A percentile compares a stretch with the other conserved stretches of the same genome.
Conservation (phyloP, 768 basidiomycete genomes). For the Kwoniella sp. region DNA sequence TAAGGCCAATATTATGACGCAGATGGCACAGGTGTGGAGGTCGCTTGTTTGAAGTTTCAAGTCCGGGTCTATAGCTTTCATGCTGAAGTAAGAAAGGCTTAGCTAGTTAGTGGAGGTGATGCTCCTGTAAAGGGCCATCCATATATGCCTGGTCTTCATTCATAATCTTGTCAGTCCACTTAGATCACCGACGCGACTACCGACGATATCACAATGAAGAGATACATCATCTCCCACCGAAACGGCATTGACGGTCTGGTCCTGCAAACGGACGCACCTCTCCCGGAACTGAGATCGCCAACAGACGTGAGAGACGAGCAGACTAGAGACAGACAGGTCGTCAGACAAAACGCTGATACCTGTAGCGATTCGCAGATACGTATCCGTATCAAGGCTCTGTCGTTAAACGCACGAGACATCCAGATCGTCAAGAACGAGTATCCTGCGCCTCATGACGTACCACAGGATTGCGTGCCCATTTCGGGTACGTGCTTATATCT, state of each 20-base stretch:
- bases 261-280: constrained; percentile 29
- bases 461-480: constrained; percentile 40
- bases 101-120: too few species aligned
- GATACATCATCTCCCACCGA: constrained; percentile 33
- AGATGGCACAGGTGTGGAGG: background rate
- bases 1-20: background rate
- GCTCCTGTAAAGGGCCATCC: too few species aligned
- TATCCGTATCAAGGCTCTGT: constrained; percentile 51
- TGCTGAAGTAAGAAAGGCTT: background rate
- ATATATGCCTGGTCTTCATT: too few species aligned
- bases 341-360: constrained; percentile 1
- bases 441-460: constrained; percentile 48
- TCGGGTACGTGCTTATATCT: constrained; percentile 23
- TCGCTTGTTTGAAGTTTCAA: background rate
- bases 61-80: too few species aligned
- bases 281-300: constrained; percentile 29
- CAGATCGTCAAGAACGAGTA: constrained; percentile 51
- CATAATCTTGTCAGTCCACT: too few species aligned
- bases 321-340: too few species aligned
- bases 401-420: constrained; percentile 51
- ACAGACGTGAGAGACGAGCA: constrained; percentile 31
- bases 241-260: constrained; percentile 37
- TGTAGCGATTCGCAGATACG: constrained; percentile 33
- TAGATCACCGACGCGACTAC: background rate
- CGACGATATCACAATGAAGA: constrained; percentile 24